phyloP scores from a whole-genome alignment of 2,329 filamentous ascomycete genomes.

The Fusarium newnesense region DNA sequence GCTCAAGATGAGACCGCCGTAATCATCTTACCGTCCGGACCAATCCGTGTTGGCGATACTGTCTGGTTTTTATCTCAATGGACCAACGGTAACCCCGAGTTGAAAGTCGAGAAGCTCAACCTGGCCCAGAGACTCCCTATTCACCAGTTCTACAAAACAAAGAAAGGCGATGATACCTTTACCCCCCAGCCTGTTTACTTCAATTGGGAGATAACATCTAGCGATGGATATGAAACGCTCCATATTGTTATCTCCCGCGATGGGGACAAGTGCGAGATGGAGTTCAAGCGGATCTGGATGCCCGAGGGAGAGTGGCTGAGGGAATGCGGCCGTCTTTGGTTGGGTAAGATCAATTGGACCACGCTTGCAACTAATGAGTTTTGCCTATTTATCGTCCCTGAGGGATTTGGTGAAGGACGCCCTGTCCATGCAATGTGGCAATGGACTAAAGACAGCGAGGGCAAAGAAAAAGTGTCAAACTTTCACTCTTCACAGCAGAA shows the following conservation, averaged over 20 bases:
- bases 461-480: background rate
- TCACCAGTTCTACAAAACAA: slow-evolving; percentile 3
- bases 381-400: slow-evolving; percentile 26
- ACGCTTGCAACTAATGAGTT: slow-evolving; percentile 10
- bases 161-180: slow-evolving; percentile 8
- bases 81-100: background rate
- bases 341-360: slow-evolving; percentile 27
- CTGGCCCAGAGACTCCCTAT: slow-evolving; percentile 21
- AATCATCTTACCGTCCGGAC: slow-evolving; percentile 23
- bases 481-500: slow-evolving; percentile 5
- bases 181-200: slow-evolving; percentile 3
- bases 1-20: slow-evolving; percentile 26
- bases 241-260: slow-evolving; percentile 13
- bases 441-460: background rate
- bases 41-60: slow-evolving; percentile 23
- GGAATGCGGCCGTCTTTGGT: slow-evolving; percentile 13
- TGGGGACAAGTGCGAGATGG: background rate
- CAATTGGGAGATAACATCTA: slow-evolving; percentile 11
- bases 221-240: slow-evolving; percentile 19
- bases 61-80: slow-evolving; percentile 34
- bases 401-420: slow-evolving; percentile 27
- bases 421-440: slow-evolving; percentile 31
- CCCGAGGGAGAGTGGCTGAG: slow-evolving; percentile 2
- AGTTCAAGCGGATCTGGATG: slow-evolving; percentile 26
- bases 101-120: slow-evolving; percentile 14